A percentile compares a stretch with the other conserved stretches of the same genome.
These are phyloP conservation scores for Trametes versicolor DNA, from an alignment of 1,284 basidiomycete genomes.

Conservation along the genomic window DNA sequence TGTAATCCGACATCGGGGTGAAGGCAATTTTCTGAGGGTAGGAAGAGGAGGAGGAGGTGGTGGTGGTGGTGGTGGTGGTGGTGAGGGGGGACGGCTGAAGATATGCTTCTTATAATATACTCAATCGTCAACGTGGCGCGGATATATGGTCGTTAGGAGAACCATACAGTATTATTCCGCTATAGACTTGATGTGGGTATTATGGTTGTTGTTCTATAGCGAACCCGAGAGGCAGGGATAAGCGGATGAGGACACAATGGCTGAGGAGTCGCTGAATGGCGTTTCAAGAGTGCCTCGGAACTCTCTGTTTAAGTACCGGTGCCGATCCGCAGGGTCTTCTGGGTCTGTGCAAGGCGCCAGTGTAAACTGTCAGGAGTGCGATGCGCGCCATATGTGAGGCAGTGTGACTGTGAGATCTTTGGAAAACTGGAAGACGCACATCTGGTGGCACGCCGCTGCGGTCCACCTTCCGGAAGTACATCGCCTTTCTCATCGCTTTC, in stretches of 20 bases:
- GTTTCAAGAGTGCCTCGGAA: too few relatives aligned
- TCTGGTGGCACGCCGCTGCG: too few relatives aligned
- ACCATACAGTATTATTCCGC: conserved; percentile 1
- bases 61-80: neutral
- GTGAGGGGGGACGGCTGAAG: neutral
- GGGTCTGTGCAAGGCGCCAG: too few relatives aligned
- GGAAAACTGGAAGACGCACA: too few relatives aligned
- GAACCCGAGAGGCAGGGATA: neutral
- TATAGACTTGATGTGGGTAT: neutral
- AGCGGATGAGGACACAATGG: neutral
- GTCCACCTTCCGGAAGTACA: too few relatives aligned
- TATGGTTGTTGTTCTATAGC: neutral
- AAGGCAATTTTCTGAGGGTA: neutral
- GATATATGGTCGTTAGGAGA: neutral
- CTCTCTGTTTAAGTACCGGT: neutral
- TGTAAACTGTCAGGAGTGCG: too few relatives aligned
- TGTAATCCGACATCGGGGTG: conserved; percentile 1
- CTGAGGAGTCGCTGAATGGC: neutral
- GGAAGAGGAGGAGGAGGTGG: too few relatives aligned
- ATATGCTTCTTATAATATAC: conserved; percentile 1
- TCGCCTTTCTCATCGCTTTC: too few relatives aligned
- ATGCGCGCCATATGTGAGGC: too few relatives aligned
- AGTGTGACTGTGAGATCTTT: too few relatives aligned
- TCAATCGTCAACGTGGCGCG: neutral
- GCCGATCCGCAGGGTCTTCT: too few relatives aligned